These are phyloP conservation scores for Phialophora macrospora DNA, from an alignment of 2,329 filamentous ascomycete genomes.

Conservation along the genomic window DNA sequence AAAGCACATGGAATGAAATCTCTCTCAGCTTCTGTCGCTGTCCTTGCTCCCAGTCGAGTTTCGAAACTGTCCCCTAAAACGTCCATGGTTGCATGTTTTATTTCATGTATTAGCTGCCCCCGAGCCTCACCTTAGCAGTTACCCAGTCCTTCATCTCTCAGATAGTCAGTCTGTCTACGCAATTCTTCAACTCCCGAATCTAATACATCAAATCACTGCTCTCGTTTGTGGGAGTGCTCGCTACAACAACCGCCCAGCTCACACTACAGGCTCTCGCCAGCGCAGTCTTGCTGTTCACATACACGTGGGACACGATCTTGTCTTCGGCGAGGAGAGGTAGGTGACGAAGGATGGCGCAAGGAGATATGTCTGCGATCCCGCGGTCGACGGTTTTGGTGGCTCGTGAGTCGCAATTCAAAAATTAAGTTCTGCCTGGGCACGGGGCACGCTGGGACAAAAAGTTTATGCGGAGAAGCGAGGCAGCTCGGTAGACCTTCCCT, in stretches of 20 bases:
- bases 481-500: constrained; percentile 19
- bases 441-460: constrained; percentile 13
- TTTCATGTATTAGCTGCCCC: neutral
- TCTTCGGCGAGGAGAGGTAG: constrained; percentile 84
- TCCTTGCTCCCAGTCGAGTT: neutral
- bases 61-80: neutral
- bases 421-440: constrained; percentile 1
- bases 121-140: neutral
- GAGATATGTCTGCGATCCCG: constrained; percentile 85
- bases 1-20: constrained; percentile 3
- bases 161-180: constrained; percentile 94
- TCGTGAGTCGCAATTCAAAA: constrained; percentile 44
- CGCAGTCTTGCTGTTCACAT: constrained; percentile 77
- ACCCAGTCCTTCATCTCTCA: constrained; percentile 46
- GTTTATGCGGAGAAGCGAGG: constrained; percentile 22
- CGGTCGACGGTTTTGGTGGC: constrained; percentile 88
- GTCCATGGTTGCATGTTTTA: neutral
- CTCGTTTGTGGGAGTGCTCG: constrained; percentile 89
- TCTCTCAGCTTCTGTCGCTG: constrained; percentile 6
- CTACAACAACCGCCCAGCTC: constrained; percentile 82
- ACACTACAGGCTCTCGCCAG: constrained; percentile 91
- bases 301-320: constrained; percentile 70
- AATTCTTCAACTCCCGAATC: constrained; percentile 88
- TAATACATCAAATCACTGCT: constrained; percentile 83
- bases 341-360: constrained; percentile 86